Conservation (phyloP, 2,329 filamentous ascomycete species). For the Penicillium italicum region DNA sequence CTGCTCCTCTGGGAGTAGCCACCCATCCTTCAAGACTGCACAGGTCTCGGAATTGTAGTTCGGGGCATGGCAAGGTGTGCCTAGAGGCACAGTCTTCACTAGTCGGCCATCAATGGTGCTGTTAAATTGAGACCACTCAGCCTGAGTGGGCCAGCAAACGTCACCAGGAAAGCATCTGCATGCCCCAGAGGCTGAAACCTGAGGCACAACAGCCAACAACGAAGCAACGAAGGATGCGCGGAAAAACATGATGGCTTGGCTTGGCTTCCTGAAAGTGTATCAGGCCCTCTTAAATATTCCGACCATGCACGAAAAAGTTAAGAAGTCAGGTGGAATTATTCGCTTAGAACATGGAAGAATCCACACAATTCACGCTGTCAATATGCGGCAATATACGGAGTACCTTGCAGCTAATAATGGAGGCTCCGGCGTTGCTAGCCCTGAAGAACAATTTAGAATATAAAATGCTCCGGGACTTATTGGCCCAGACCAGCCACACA, state of each 20-base stretch:
- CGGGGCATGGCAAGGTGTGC: constrained; percentile 51
- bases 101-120: constrained; percentile 50
- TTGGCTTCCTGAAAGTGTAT: neutral
- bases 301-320: neutral
- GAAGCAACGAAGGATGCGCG: neutral
- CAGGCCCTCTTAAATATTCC: neutral
- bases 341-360: neutral
- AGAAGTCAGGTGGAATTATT: neutral
- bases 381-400: neutral
- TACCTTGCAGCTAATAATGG: neutral
- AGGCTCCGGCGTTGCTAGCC: neutral
- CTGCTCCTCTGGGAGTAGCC: constrained; percentile 48
- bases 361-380: neutral
- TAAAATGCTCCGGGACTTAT: neutral
- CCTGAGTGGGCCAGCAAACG: constrained; percentile 50
- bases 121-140: constrained; percentile 53
- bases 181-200: neutral
- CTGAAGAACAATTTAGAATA: neutral
- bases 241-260: neutral
- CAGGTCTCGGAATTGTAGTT: constrained; percentile 49
- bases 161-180: constrained; percentile 54
- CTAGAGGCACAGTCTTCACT: constrained; percentile 53
- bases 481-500: neutral
- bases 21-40: constrained; percentile 39
- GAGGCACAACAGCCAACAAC: neutral